These are phyloP conservation scores for Aspergillus aculeatinus DNA, from an alignment of 2,329 filamentous ascomycete species.

Conservation along the genomic window DNA sequence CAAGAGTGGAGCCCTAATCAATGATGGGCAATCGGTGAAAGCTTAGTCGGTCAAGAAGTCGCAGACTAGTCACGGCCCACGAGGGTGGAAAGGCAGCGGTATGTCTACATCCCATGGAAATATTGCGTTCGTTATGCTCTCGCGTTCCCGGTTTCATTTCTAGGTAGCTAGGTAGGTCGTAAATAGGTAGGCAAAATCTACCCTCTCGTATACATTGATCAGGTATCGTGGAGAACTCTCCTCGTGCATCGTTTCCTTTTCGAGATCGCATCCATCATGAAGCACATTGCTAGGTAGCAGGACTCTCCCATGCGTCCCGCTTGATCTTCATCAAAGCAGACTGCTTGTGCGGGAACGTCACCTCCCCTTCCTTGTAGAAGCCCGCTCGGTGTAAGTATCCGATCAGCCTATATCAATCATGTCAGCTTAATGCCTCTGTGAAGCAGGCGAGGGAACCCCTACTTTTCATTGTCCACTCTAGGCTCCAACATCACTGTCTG, in stretches of 20 bases:
- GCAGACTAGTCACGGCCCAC: too few relatives aligned
- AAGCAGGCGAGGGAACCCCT: slow-evolving; percentile 34
- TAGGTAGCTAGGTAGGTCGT: neutral
- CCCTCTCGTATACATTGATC: neutral
- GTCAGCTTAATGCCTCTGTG: slow-evolving; percentile 12
- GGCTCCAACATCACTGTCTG: slow-evolving; percentile 84
- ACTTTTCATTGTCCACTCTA: slow-evolving; percentile 87
- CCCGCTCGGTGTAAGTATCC: slow-evolving; percentile 69
- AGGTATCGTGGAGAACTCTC: neutral
- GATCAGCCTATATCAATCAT: slow-evolving; percentile 59
- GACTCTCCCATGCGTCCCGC: slow-evolving; percentile 76
- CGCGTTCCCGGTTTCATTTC: neutral
- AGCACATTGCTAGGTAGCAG: slow-evolving; percentile 50
- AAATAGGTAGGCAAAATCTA: neutral
- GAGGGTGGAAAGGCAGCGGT: too few relatives aligned
- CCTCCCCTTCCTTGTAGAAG: slow-evolving; percentile 82
- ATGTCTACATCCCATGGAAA: too few relatives aligned
- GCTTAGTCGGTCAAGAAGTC: neutral
- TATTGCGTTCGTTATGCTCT: too few relatives aligned
- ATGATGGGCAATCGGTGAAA: neutral
- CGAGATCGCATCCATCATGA: neutral
- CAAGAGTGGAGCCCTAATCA: too few relatives aligned
- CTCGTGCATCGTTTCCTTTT: neutral
- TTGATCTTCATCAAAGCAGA: slow-evolving; percentile 79
- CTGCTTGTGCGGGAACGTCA: slow-evolving; percentile 89